phyloP scores from a whole-genome alignment of 345 rosid genomes.

The Eucalyptus pumila region DNA sequence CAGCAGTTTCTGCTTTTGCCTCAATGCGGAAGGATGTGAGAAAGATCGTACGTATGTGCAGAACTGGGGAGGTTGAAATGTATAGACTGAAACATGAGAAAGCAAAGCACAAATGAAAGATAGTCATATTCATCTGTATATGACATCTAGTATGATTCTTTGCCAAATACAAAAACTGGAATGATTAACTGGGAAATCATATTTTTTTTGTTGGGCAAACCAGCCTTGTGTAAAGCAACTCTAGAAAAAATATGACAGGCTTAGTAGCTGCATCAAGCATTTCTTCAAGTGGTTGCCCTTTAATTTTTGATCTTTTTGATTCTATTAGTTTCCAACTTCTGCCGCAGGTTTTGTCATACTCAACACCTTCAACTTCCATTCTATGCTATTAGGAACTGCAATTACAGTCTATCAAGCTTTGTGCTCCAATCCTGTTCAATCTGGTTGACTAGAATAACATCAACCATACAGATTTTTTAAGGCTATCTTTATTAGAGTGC shows the following conservation, averaged over 20 bases:
- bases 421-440: background rate
- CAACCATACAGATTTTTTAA: background rate
- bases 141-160: background rate
- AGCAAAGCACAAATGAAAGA: background rate
- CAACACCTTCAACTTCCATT: background rate
- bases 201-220: background rate
- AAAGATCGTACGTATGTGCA: constrained; percentile 30
- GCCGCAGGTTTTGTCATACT: background rate
- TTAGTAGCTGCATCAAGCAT: background rate
- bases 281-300: background rate
- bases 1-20: constrained; percentile 41
- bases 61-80: background rate
- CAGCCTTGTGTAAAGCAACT: background rate
- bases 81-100: background rate
- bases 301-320: background rate
- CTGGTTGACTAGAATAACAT: background rate
- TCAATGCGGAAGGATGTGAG: constrained; percentile 55
- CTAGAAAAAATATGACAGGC: background rate
- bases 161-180: background rate
- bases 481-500: background rate
- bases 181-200: background rate
- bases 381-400: background rate
- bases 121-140: background rate
- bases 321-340: background rate
- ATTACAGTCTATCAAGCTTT: background rate